These are phyloP conservation scores for Isatis tinctoria DNA, from an alignment of 345 rosid genomes.

Conservation along the genomic window DNA sequence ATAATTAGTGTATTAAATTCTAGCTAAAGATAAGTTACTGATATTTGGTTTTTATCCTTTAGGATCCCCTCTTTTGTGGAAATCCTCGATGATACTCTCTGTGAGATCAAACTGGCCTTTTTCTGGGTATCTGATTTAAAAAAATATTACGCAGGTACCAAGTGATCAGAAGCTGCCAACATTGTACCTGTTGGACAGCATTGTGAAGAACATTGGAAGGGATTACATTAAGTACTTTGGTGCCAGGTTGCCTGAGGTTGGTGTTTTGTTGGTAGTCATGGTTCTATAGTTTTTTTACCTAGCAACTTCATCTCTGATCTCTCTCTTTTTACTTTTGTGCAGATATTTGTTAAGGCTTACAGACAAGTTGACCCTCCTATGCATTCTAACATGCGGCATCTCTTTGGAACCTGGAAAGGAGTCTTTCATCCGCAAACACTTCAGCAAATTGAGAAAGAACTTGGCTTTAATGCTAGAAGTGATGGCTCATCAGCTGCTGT, in stretches of 20 bases:
- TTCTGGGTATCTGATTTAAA: slow-evolving; percentile 40
- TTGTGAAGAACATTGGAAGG: slow-evolving; percentile 94
- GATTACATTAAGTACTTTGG: slow-evolving; percentile 90
- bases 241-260: slow-evolving; percentile 82
- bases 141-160: slow-evolving; percentile 80
- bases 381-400: slow-evolving; percentile 87
- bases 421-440: slow-evolving; percentile 80
- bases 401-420: slow-evolving; percentile 99
- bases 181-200: slow-evolving; percentile 96
- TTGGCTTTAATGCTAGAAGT: slow-evolving; percentile 61
- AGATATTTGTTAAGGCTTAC: slow-evolving; percentile 93
- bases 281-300: not conserved
- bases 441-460: slow-evolving; percentile 83
- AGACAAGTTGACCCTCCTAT: slow-evolving; percentile 79
- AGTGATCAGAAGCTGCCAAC: slow-evolving; percentile 98
- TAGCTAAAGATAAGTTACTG: not conserved
- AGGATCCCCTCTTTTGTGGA: not conserved
- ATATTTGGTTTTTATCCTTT: not conserved
- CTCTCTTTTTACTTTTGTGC: slow-evolving; percentile 9
- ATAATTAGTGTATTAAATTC: not conserved
- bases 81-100: too few species aligned
- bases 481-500: slow-evolving; percentile 67
- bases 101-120: not conserved
- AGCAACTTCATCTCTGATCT: slow-evolving; percentile 3
- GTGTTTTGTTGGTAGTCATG: slow-evolving; percentile 24